A percentile compares a stretch with the other conserved stretches of the same genome.
phyloP scores from a whole-genome alignment of 148 eudicot genomes.

The Linanthus parryae region DNA sequence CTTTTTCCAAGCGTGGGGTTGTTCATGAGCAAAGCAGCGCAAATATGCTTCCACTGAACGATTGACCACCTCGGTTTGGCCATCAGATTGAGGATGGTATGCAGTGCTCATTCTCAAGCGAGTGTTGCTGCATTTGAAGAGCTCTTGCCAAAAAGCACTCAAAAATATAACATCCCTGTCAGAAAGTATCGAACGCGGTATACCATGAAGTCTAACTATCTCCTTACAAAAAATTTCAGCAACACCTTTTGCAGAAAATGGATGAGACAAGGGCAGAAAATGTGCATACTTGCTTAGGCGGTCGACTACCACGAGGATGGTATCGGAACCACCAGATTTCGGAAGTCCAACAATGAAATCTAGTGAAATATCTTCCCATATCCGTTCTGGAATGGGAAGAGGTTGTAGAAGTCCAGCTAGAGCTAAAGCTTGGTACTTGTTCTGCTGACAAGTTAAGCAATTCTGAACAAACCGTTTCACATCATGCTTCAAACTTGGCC shows the following conservation, averaged over 20 bases:
- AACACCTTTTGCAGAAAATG: neutral
- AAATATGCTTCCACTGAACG: neutral
- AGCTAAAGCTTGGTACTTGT: neutral
- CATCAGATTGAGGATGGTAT: neutral
- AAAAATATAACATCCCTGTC: neutral
- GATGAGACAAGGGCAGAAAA: neutral
- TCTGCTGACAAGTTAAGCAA: neutral
- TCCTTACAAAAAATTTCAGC: neutral
- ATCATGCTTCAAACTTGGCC: neutral
- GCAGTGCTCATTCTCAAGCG: neutral
- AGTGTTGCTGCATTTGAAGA: neutral
- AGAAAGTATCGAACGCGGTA: neutral
- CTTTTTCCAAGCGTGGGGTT: neutral
- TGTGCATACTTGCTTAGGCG: neutral
- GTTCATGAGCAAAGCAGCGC: too few relatives aligned
- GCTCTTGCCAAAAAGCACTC: neutral
- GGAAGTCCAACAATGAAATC: too few relatives aligned
- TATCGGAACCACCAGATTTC: too few relatives aligned
- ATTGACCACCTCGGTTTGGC: neutral
- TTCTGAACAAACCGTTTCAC: neutral
- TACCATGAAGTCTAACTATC: neutral
- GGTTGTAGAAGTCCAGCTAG: neutral
- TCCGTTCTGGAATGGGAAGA: too few relatives aligned
- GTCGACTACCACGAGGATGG: neutral
- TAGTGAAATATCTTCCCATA: too few relatives aligned